phyloP scores from a whole-genome alignment of 2,329 filamentous ascomycete genomes.

The Colletotrichum sidae region DNA sequence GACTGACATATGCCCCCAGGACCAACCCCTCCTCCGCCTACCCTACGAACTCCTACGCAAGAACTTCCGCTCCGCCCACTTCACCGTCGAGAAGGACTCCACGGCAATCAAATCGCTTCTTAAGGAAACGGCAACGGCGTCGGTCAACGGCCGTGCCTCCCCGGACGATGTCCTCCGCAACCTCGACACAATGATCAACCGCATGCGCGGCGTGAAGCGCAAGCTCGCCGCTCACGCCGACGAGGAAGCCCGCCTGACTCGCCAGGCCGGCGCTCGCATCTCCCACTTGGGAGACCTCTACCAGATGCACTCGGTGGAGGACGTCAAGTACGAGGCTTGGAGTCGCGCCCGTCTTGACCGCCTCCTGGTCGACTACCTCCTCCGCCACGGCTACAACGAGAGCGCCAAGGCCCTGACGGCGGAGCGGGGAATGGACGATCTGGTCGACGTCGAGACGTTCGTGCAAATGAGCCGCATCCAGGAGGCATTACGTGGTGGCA shows the following conservation, averaged over 20 bases:
- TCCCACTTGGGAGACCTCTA: conserved; percentile 86
- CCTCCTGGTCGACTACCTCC: conserved; percentile 90
- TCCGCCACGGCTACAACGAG: conserved; percentile 83
- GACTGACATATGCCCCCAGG: conserved; percentile 60
- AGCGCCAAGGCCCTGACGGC: conserved; percentile 81
- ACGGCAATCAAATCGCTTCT: conserved; percentile 70
- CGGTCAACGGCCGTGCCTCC: conserved; percentile 70
- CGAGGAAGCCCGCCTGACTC: conserved; percentile 83
- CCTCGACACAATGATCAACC: conserved; percentile 85
- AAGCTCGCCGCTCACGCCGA: conserved; percentile 83
- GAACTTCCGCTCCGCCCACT: conserved; percentile 90
- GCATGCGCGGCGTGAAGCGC: conserved; percentile 87
- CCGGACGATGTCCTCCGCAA: conserved; percentile 80
- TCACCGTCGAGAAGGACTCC: conserved; percentile 79
- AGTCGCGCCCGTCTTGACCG: conserved; percentile 83
- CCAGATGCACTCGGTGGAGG: conserved; percentile 81
- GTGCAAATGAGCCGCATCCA: conserved; percentile 83
- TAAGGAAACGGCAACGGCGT: conserved; percentile 73
- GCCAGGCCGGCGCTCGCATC: conserved; percentile 80
- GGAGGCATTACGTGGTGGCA: conserved; percentile 75
- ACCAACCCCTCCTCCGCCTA: conserved; percentile 92
- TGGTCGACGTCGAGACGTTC: conserved; percentile 93
- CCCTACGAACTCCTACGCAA: conserved; percentile 93
- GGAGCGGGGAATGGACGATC: conserved; percentile 79
- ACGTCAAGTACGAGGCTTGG: conserved; percentile 96